Percentiles rank a stretch among this genome's conserved stretches.
Conservation (phyloP, 176 grass and related monocot genomes). For the Puya raimondii region DNA sequence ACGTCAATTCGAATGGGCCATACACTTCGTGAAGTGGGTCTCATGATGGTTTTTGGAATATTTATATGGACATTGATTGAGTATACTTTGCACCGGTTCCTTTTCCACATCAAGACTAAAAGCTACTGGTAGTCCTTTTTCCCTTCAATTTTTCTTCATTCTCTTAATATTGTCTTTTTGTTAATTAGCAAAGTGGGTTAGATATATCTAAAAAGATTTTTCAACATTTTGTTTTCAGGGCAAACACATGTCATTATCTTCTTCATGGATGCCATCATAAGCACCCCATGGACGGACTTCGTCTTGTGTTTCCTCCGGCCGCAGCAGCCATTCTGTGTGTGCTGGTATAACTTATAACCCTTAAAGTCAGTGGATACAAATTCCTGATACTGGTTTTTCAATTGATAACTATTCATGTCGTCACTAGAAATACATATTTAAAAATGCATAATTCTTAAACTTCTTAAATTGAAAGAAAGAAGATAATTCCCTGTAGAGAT, state of each 20-base stretch:
- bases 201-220: slow-evolving; percentile 16
- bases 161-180: not conserved
- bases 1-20: slow-evolving; percentile 57
- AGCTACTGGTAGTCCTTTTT: slow-evolving; percentile 48
- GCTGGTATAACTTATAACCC: slow-evolving; percentile 35
- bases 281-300: slow-evolving; percentile 83
- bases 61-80: slow-evolving; percentile 88
- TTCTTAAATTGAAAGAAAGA: not conserved
- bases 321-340: slow-evolving; percentile 73
- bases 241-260: slow-evolving; percentile 80
- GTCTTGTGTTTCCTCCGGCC: slow-evolving; percentile 81
- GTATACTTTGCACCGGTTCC: slow-evolving; percentile 78
- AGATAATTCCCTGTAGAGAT: not conserved
- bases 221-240: slow-evolving; percentile 35
- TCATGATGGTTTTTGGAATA: slow-evolving; percentile 46
- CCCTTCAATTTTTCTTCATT: slow-evolving; percentile 2
- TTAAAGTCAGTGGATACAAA: not conserved
- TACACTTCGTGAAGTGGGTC: slow-evolving; percentile 34
- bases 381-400: not conserved
- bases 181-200: not conserved
- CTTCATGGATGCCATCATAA: slow-evolving; percentile 97
- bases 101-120: slow-evolving; percentile 85
- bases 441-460: too few relatives aligned
- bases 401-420: not conserved
- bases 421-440: not conserved